These are phyloP conservation scores for Ascochyta viciae-villosae DNA, from an alignment of 2,329 filamentous ascomycete genomes.

Conservation along the genomic window DNA sequence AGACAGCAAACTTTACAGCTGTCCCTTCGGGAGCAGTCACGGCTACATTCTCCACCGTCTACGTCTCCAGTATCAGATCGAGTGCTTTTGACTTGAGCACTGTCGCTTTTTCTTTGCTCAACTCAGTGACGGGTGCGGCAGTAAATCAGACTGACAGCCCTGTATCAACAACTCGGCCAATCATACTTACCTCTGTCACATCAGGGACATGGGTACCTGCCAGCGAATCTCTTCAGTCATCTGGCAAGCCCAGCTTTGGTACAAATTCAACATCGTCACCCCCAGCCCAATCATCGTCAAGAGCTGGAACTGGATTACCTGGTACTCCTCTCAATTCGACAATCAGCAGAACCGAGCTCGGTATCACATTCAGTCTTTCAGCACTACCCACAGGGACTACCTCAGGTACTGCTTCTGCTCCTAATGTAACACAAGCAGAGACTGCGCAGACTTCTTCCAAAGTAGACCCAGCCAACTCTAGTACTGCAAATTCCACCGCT, in stretches of 20 bases:
- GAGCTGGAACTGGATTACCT: neutral
- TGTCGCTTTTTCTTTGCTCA: constrained; percentile 10
- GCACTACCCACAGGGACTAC: neutral
- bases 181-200: neutral
- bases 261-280: constrained; percentile 2
- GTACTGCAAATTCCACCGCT: neutral
- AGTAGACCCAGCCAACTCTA: neutral
- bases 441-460: constrained; percentile 3
- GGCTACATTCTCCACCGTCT: constrained; percentile 15
- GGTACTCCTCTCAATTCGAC: neutral
- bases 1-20: neutral
- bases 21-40: neutral
- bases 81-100: constrained; percentile 4
- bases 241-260: neutral
- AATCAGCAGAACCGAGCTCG: neutral
- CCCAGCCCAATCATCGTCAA: neutral
- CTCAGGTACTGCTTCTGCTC: too few species aligned
- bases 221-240: constrained; percentile 3
- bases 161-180: neutral
- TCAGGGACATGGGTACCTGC: constrained; percentile 2
- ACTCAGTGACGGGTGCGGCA: constrained; percentile 1
- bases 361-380: constrained; percentile 13
- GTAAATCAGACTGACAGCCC: neutral
- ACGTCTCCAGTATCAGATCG: constrained; percentile 1
- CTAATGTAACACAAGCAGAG: constrained; percentile 7